A percentile compares a stretch with the other conserved stretches of the same genome.
Evolutionary conservation across 1,284 basidiomycete species (phyloP).

Genomic region (Ceratobasidium sp.): DNA sequence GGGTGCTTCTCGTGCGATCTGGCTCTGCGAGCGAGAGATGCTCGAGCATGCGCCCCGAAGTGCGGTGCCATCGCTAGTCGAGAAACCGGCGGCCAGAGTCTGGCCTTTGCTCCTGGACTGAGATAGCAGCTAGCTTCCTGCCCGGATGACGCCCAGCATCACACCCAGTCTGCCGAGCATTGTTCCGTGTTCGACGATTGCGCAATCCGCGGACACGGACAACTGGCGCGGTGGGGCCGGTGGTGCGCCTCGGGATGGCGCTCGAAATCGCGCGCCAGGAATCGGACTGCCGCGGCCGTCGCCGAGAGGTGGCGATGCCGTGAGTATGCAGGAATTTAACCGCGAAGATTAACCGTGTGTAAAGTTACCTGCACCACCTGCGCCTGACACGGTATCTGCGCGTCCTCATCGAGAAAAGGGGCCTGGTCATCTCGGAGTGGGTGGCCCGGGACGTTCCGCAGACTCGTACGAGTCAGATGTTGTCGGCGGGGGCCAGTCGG

Average conservation of each 20-base stretch:
- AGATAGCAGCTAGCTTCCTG: conserved; percentile 24
- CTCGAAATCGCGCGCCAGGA: neutral
- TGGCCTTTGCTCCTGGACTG: conserved; percentile 5
- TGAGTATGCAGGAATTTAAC: neutral
- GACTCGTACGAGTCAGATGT: neutral
- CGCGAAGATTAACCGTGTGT: neutral
- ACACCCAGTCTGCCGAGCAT: too few relatives aligned
- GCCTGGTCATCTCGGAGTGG: neutral
- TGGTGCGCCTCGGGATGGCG: too few relatives aligned
- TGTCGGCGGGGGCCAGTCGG: neutral
- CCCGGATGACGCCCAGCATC: too few relatives aligned
- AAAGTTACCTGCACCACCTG: neutral
- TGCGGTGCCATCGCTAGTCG: conserved; percentile 17
- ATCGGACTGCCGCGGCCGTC: neutral
- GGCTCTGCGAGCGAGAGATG: conserved; percentile 14
- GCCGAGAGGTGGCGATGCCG: neutral
- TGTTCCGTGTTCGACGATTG: conserved; percentile 30
- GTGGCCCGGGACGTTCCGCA: neutral
- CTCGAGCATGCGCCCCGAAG: too few relatives aligned
- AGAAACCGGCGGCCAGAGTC: conserved; percentile 15
- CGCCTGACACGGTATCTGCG: neutral
- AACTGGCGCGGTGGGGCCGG: neutral
- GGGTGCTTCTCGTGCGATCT: conserved; percentile 17
- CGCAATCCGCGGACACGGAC: conserved; percentile 23
- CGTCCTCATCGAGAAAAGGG: conserved; percentile 5